Base-by-base conservation (phyloP, 108 stramenopile genomes). In the Pseudonitzschia pungens region DNA sequence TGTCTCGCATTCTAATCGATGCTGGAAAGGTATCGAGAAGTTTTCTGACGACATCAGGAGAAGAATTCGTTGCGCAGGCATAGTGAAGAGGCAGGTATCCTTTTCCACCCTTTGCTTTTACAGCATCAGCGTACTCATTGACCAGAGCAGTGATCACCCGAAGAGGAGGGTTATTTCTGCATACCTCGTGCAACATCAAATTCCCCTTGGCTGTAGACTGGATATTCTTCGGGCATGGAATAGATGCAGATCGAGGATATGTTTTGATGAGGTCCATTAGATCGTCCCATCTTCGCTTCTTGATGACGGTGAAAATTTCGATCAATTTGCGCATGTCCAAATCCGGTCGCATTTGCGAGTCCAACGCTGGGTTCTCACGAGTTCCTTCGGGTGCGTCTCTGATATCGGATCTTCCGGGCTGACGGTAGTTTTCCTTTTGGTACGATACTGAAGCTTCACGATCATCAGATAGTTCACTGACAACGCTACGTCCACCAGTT, bases 11-110 rank as follows among this genome's bases (percentile, higher is more conserved):
- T 52, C 72, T 69, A 32, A 71, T 54, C 62, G 86, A 87, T 50
- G 86, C 87, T 48, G 92, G 92, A 57, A 84, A 90, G 22, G 84
- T 80, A 26, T 74, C 68, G n/a, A 92, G 63, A 41, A 92, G 77
- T 5, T 59, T 64, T 69, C 86, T 73, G 58, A 90, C 77, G 21
- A 89, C 85, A 21, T 74, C 69, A 16, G 77, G 69, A 7, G 89
- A 85, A 48, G 89, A 87, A 68, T 79, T 83, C 27, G 81, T 77
- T 45, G 85, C 84, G 65, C 88, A 89, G 4, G 92, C 92, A 73
- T 87, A 86, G 77, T 92, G 92, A 21, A 92, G 59, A 24, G 92
- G 92, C 0, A 90, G 75, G 58, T 84, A 70, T 10, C 86, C 78
- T 41, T 74, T 79, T 22, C 84, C 85, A 51, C 87, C 89, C 65